Base-by-base conservation (phyloP, 2,329 filamentous ascomycete species). In the Penicillium sp. region DNA sequence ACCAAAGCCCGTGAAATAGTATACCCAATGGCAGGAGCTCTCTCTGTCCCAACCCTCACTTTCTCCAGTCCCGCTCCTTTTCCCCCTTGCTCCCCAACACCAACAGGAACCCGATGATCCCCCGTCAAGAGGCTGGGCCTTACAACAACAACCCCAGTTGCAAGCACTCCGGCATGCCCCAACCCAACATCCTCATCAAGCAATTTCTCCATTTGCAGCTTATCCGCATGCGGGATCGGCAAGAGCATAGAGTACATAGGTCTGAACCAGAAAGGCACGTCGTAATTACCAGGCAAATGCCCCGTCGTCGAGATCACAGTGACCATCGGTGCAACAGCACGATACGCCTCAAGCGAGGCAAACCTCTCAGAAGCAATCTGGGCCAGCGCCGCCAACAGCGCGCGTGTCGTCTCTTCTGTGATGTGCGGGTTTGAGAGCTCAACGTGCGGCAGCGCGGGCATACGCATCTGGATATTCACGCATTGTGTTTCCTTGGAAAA, bases 101-200 rank as follows among this genome's bases (percentile, higher is more conserved):
- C n/a, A 62, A 67, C 45, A 30, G 55, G 22, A 48, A 59, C 56
- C 10, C 35, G 46, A 43, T 64, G 59, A 26, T 71, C 70, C 16
- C 76, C 72, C 28, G 46, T 57, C 53, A 75, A 60, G 37, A 74
- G 56, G 6, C 70, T 73, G 2, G 73, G 73, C 14, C 72, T 58
- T 6, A 73, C 61, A 38, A 72, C 59, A 16, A 70, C 61, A 55
- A 66, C 14, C 3, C 60, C 60, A 12, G 48, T 42, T 45, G 43
- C 50, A 40, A 62, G 46, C 30, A 61, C 33, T 17, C 54, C 48
- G 36, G 66, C 41, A 45, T 45, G 37, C 61, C 11, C 50, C 17
- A 41, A 9, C n/a, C 2, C 46, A 46, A 50, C 41, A 41, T 67
- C 63, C 22, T 45, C 53, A 0, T 65, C 44, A 0, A 80, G 58